A percentile compares a stretch with the other conserved stretches of the same genome.
Evolutionary conservation across 1,284 basidiomycete species (phyloP).

Genomic region (Prillingera fragicola): DNA sequence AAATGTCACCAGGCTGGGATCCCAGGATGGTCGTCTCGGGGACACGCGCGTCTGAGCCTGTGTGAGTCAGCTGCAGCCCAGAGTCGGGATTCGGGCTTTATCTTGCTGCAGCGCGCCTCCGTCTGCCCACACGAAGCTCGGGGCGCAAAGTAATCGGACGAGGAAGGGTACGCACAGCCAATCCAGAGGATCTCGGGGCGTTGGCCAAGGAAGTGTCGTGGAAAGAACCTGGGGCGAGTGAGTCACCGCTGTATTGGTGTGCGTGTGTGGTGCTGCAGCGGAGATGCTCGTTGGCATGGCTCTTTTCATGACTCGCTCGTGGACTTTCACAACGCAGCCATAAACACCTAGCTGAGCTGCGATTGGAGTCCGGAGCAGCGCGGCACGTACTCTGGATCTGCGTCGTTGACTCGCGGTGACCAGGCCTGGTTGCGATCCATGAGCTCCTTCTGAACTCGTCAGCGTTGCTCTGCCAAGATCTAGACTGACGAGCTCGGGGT

Average conservation of each 20-base stretch:
- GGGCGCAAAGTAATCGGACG: no score
- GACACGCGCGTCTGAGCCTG: slow-evolving; percentile 45
- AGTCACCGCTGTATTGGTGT: background rate
- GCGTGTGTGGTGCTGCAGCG: background rate
- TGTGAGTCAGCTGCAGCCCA: no score
- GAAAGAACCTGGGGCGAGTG: slow-evolving; percentile 34
- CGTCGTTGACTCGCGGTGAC: slow-evolving; percentile 9
- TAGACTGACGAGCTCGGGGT: slow-evolving; percentile 11
- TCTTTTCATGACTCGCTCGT: no score
- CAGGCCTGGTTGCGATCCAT: slow-evolving; percentile 19
- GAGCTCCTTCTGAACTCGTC: slow-evolving; percentile 18
- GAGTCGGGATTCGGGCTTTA: no score
- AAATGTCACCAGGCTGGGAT: slow-evolving; percentile 44
- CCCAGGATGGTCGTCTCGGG: slow-evolving; percentile 45
- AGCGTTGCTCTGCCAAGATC: background rate
- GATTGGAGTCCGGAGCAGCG: background rate
- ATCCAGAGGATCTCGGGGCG: slow-evolving; percentile 46
- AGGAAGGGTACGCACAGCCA: slow-evolving; percentile 31
- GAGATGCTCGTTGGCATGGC: background rate
- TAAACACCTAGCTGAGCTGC: no score
- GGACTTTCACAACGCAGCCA: background rate
- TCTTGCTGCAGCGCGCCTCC: background rate
- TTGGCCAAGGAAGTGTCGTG: slow-evolving; percentile 41
- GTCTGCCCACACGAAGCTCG: background rate
- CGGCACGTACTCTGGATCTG: slow-evolving; percentile 12